phyloP scores from a whole-genome alignment of 345 rosid species.

The Eucalyptus marginata region DNA sequence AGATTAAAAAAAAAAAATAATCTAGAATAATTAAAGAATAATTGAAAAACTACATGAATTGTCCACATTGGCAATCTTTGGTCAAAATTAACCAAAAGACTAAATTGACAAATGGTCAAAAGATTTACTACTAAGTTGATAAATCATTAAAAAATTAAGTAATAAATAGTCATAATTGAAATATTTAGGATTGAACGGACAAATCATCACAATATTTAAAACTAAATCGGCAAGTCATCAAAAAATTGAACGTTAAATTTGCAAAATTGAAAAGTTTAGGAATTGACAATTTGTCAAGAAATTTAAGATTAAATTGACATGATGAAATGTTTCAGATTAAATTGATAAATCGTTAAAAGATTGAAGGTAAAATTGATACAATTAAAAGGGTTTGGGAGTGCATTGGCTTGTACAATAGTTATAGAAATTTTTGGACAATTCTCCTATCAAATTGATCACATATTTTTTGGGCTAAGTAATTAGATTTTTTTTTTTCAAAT shows the following conservation, averaged over 20 bases:
- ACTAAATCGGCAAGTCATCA: fast-evolving
- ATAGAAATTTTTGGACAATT: not conserved
- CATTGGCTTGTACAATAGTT: fast-evolving
- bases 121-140: too few relatives aligned
- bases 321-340: fast-evolving
- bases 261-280: not conserved
- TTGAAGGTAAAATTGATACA: fast-evolving
- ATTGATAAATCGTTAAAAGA: not conserved
- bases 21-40: not conserved
- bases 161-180: fast-evolving
- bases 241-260: too few relatives aligned
- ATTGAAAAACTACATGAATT: not conserved
- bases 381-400: not conserved
- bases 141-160: too few relatives aligned
- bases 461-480: not conserved
- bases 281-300: not conserved
- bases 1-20: too few relatives aligned
- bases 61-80: not conserved
- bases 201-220: too few relatives aligned
- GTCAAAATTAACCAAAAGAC: too few relatives aligned
- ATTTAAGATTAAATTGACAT: not conserved
- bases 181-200: fast-evolving
- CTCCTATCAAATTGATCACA: not conserved
- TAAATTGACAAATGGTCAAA: too few relatives aligned
- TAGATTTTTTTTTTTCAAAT: not conserved